phyloP scores from a whole-genome alignment of 2,329 filamentous ascomycete species.

The Gnomoniopsis smithogilvyi region DNA sequence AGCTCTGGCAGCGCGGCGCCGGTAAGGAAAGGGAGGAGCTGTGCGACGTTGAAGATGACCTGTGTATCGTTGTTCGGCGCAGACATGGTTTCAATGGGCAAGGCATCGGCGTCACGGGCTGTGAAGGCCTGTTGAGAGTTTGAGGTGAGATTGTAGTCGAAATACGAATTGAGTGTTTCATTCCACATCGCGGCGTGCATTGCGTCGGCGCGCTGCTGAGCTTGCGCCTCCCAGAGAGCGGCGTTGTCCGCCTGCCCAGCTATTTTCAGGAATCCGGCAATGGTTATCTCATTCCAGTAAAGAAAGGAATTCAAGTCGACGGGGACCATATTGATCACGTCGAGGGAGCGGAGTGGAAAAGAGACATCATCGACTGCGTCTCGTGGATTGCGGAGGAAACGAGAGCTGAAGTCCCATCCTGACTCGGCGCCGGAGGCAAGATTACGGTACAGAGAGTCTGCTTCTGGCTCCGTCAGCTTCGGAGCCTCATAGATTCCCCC shows the following conservation, averaged over 20 bases:
- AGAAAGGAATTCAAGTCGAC: conserved; percentile 68
- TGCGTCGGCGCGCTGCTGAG: conserved; percentile 53
- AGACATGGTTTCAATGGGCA: conserved; percentile 35
- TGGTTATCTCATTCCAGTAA: conserved; percentile 61
- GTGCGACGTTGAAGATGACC: conserved; percentile 54
- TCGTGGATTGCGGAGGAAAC: conserved; percentile 55
- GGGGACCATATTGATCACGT: conserved; percentile 55
- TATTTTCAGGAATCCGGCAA: conserved; percentile 50
- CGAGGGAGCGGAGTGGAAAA: conserved; percentile 64
- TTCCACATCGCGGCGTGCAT: conserved; percentile 67
- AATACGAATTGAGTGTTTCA: conserved; percentile 58
- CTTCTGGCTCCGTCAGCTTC: conserved; percentile 42
- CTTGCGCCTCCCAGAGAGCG: conserved; percentile 45
- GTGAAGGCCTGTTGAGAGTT: conserved; percentile 52
- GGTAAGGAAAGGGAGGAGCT: conserved; percentile 69
- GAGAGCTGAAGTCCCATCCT: conserved; percentile 61
- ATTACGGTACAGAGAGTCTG: conserved; percentile 54
- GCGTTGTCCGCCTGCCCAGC: conserved; percentile 45
- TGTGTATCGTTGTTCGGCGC: conserved; percentile 52
- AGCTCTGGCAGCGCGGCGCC: conserved; percentile 58
- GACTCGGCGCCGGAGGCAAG: conserved; percentile 64
- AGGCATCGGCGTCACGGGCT: conserved; percentile 43
- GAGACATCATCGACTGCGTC: conserved; percentile 59
- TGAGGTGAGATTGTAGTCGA: conserved; percentile 66
- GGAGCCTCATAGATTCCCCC: conserved; percentile 59